These are phyloP conservation scores for Ascochyta pisi DNA, from an alignment of 2,329 filamentous ascomycete species.

Conservation along the genomic window DNA sequence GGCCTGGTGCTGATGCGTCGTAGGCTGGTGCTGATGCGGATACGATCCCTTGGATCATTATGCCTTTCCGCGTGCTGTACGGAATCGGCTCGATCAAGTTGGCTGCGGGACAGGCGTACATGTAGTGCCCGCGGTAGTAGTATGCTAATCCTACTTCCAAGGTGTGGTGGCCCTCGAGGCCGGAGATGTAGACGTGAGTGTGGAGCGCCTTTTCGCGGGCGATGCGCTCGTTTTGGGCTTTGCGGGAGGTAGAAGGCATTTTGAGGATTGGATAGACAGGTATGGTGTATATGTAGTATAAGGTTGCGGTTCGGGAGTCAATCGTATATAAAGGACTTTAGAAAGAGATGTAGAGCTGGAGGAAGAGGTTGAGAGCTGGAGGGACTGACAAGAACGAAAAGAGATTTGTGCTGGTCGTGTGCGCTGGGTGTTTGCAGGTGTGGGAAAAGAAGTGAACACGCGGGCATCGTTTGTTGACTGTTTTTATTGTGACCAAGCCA, in stretches of 20 bases:
- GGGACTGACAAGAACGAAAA: background rate
- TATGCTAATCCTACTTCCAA: constrained; percentile 37
- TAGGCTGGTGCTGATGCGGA: constrained; percentile 20
- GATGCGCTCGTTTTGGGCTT: background rate
- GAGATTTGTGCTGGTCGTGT: background rate
- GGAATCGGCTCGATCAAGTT: constrained; percentile 32
- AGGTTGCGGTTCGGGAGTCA: background rate
- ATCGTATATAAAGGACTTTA: too few species aligned
- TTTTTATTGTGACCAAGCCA: background rate
- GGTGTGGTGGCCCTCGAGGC: constrained; percentile 27
- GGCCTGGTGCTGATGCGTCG: background rate
- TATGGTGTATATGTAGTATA: background rate
- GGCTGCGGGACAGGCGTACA: constrained; percentile 27
- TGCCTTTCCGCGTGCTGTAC: constrained; percentile 27
- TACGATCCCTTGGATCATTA: constrained; percentile 22
- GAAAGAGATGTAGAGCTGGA: too few species aligned
- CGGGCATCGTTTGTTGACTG: background rate
- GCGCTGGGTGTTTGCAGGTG: background rate
- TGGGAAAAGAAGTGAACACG: background rate
- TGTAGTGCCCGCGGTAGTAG: constrained; percentile 40
- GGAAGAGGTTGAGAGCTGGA: background rate
- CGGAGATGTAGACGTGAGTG: constrained; percentile 36
- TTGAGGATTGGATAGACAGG: background rate
- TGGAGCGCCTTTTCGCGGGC: constrained; percentile 16
- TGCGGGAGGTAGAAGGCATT: background rate